phyloP scores from a whole-genome alignment of 2,329 filamentous ascomycete genomes.

The Fusarium sp. region DNA sequence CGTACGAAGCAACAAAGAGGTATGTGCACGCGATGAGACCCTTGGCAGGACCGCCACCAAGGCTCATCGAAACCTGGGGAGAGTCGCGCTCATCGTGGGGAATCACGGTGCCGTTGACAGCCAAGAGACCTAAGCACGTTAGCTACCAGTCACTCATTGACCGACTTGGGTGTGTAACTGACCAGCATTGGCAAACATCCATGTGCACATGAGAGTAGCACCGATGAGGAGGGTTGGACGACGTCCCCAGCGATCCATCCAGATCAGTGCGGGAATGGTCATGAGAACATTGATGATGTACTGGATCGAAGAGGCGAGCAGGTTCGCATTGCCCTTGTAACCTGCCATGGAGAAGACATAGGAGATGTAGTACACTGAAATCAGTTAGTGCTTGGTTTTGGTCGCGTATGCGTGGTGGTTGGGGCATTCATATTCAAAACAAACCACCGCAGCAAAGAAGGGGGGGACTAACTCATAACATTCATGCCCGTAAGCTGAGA shows the following conservation, averaged over 20 bases:
- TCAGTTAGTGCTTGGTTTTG: background rate
- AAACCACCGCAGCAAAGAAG: background rate
- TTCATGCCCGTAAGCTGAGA: slow-evolving; percentile 66
- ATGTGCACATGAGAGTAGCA: slow-evolving; percentile 70
- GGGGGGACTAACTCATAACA: slow-evolving; percentile 60
- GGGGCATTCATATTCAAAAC: background rate
- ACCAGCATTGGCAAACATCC: slow-evolving; percentile 64
- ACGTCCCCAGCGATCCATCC: slow-evolving; percentile 79
- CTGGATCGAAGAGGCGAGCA: slow-evolving; percentile 64
- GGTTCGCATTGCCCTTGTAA: slow-evolving; percentile 56
- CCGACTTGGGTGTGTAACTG: background rate
- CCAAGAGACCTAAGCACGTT: slow-evolving; percentile 51
- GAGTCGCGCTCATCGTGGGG: slow-evolving; percentile 58
- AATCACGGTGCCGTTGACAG: slow-evolving; percentile 53
- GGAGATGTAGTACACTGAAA: slow-evolving; percentile 67
- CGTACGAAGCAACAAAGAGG: slow-evolving; percentile 64
- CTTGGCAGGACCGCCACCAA: slow-evolving; percentile 58
- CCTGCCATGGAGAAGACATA: slow-evolving; percentile 54
- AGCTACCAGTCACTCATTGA: background rate
- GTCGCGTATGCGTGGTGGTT: rapidly evolving
- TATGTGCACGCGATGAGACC: slow-evolving; percentile 74
- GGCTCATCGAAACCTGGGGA: slow-evolving; percentile 58
- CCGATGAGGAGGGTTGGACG: slow-evolving; percentile 73
- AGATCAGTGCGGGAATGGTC: slow-evolving; percentile 79
- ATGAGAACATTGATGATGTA: slow-evolving; percentile 81